Evolutionary conservation across 1,284 basidiomycete species (phyloP).

Genomic region (Marasmius oreades): DNA sequence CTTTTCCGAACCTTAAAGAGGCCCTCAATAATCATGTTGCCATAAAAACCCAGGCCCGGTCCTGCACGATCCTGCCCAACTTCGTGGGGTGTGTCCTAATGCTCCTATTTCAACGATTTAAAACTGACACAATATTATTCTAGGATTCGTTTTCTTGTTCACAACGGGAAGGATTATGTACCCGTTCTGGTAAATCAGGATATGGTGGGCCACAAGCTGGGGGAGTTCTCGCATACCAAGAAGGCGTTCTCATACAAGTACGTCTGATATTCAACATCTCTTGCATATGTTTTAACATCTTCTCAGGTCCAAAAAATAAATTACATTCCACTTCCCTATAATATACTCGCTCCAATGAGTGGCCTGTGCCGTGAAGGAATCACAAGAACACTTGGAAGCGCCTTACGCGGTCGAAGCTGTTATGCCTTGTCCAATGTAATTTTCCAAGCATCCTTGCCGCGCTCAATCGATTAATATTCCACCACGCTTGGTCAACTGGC

Average conservation of each 20-base stretch:
- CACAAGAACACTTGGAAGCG: no score
- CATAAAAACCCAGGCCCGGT: conserved; percentile 86
- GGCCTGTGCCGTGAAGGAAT: neutral
- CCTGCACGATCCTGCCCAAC: conserved; percentile 93
- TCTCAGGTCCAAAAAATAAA: neutral
- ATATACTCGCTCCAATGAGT: neutral
- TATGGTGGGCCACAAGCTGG: conserved; percentile 98
- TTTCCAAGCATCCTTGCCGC: no score
- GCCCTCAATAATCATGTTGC: conserved; percentile 82
- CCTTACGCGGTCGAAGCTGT: no score
- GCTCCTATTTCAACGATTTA: neutral
- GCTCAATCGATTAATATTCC: no score
- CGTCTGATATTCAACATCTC: conserved; percentile 27
- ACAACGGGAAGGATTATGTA: conserved; percentile 91
- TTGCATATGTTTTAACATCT: neutral
- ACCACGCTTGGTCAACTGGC: no score
- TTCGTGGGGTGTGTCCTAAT: conserved; percentile 77
- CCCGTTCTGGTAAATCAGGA: conserved; percentile 90
- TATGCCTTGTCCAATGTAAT: no score
- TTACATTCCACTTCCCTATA: neutral
- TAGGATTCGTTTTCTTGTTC: conserved; percentile 85
- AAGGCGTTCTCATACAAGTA: conserved; percentile 77
- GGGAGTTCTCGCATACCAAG: conserved; percentile 91
- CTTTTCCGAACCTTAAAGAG: conserved; percentile 88
- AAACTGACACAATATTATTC: neutral